Evolutionary conservation across 2,329 filamentous ascomycete species (phyloP).

Genomic region (Claviceps arundinis): DNA sequence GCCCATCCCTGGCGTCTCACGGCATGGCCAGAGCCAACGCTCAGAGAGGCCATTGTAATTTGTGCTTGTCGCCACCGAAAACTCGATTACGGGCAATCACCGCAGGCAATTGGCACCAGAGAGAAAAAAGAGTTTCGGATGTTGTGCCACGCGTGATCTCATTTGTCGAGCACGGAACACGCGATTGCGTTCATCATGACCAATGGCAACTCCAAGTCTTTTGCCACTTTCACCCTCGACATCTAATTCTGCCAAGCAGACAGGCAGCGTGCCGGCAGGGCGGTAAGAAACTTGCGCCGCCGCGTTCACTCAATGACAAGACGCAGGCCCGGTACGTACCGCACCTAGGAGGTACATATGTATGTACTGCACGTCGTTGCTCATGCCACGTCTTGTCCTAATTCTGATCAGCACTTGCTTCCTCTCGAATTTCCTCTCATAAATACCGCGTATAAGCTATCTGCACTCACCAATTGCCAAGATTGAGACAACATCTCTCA

Average conservation of each 20-base stretch:
- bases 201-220: not conserved
- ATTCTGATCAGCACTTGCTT: not conserved
- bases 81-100: no score
- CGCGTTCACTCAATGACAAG: no score
- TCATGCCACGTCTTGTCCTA: conserved; percentile 2
- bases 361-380: not conserved
- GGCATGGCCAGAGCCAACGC: conserved; percentile 21
- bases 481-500: not conserved
- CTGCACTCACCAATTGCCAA: not conserved
- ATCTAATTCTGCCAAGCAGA: not conserved
- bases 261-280: no score
- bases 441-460: not conserved
- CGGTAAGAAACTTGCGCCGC: no score
- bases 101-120: no score
- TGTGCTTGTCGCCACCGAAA: no score
- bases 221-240: no score
- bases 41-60: conserved; percentile 20
- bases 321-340: not conserved
- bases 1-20: conserved; percentile 18
- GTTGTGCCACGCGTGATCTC: not conserved
- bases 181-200: not conserved
- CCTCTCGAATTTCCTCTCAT: not conserved
- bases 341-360: not conserved
- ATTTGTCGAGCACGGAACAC: not conserved
- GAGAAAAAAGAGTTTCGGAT: no score